These are phyloP conservation scores for Gleditsia sinensis DNA, from an alignment of 306 rosid species.

Conservation along the genomic window DNA sequence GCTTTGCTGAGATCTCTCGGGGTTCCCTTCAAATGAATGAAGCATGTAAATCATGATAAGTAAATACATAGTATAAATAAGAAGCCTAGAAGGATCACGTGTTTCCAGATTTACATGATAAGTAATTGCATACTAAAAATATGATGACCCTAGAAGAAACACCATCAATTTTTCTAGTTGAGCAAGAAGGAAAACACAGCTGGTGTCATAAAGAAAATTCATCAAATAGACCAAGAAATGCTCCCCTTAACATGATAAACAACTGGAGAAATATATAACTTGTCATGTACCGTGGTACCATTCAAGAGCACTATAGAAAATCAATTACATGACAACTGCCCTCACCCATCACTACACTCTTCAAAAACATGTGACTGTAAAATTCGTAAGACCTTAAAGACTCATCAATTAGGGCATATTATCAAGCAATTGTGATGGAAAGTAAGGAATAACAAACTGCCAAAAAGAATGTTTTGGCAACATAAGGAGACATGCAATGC, in stretches of 20 bases:
- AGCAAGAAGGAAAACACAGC: constrained; percentile 13
- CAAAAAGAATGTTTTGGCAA: background rate
- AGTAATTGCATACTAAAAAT: background rate
- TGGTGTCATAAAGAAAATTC: background rate
- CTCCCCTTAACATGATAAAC: background rate
- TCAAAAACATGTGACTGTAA: background rate
- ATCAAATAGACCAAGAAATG: background rate
- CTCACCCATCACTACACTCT: background rate
- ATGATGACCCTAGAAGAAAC: constrained; percentile 7
- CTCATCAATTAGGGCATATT: background rate
- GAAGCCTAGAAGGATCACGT: background rate
- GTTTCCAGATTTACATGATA: background rate
- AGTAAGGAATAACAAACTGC: background rate
- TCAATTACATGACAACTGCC: background rate
- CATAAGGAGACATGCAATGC: constrained; percentile 10
- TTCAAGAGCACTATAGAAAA: background rate
- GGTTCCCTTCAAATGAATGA: constrained; percentile 60
- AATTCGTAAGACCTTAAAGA: background rate
- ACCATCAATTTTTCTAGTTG: constrained; percentile 7
- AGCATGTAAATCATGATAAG: constrained; percentile 27
- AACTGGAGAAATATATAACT: background rate
- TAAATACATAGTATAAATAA: constrained; percentile 10
- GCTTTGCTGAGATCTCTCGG: constrained; percentile 71
- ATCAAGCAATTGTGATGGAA: background rate
- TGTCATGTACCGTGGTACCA: background rate